Evolutionary conservation across 2,329 filamentous ascomycete species (phyloP).

Genomic region (Paramyrothecium sp.): DNA sequence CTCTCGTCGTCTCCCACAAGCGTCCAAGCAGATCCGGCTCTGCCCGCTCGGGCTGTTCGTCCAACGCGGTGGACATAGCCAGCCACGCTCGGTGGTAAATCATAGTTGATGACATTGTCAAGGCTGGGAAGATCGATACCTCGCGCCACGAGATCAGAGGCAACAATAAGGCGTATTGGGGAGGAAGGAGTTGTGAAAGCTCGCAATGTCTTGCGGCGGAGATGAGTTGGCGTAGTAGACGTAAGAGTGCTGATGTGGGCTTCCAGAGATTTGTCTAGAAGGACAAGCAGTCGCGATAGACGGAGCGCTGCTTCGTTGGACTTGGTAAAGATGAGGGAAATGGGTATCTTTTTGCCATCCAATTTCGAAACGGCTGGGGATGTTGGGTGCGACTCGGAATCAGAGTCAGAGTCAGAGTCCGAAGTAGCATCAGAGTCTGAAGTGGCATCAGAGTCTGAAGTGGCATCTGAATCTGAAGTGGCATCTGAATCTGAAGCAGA

Average conservation of each 20-base stretch:
- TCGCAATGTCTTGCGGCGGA: slow-evolving; percentile 64
- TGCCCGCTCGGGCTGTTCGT: slow-evolving; percentile 81
- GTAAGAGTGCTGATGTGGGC: slow-evolving; percentile 67
- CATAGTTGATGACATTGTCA: slow-evolving; percentile 90
- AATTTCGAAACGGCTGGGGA: slow-evolving; percentile 11
- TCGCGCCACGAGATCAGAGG: slow-evolving; percentile 89
- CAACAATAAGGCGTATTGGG: slow-evolving; percentile 73
- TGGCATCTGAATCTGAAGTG: slow-evolving; percentile 29
- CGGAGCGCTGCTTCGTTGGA: slow-evolving; percentile 88
- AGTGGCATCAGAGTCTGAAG: slow-evolving; percentile 25
- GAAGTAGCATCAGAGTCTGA: slow-evolving; percentile 33
- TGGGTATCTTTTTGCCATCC: slow-evolving; percentile 24
- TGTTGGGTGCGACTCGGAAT: slow-evolving; percentile 5
- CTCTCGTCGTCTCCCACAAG: slow-evolving; percentile 80
- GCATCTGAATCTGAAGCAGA: slow-evolving; percentile 31
- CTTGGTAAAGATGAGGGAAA: slow-evolving; percentile 81
- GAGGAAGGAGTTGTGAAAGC: slow-evolving; percentile 67
- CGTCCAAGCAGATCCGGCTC: slow-evolving; percentile 78
- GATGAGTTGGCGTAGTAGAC: slow-evolving; percentile 72
- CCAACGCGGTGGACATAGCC: slow-evolving; percentile 92
- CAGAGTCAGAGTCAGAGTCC: slow-evolving; percentile 26
- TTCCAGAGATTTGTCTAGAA: slow-evolving; percentile 61
- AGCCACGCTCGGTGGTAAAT: slow-evolving; percentile 76
- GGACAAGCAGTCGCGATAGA: slow-evolving; percentile 72
- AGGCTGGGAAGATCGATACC: slow-evolving; percentile 81